Base-by-base conservation (phyloP, 1,284 basidiomycete genomes). In the Irpex lacteus region DNA sequence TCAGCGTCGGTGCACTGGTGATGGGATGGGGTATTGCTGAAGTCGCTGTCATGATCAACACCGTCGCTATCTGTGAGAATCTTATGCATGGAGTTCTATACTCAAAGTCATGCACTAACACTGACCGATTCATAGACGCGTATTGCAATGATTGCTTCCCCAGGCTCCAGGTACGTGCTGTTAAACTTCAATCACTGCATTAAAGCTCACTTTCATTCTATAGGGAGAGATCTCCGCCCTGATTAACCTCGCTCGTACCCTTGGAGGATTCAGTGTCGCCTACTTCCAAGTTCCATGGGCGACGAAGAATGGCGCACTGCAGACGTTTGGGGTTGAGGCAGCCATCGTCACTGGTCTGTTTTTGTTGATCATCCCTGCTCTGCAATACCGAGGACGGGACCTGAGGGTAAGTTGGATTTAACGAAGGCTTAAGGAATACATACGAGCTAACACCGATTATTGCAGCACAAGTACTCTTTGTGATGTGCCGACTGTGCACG, bases 11-110 rank as follows among this genome's bases (percentile, higher is more conserved):
- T 5, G 86, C 82, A 1, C 67, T 90, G 54, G 77, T 90, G 8
- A 82, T 90, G 78, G 88, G 88, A 3, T 90, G 88, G 88, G 88
- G 87, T 0, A 83, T 89, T 54, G 82, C 87, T 0, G 81, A 86
- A 64, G 73, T 85, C 4, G 79, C 85, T 0, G 75, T 84, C 64
- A 90, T 90, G 87, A 79, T 90, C 68, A 85, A 83, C 69, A 90
- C 88, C 0, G 86, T 88, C 37, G 86, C 83, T 1, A 78, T 89
- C 58, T 89, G 83, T 86, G 59, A 63, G 84, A 76, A 49, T 11
- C 65, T 3, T 37, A 26, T 34, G n/a, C 19, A 7, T 4, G 9
- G 9, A 57, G 53, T 9, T 9, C 34, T 7, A 57, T 60, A 11
- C 60, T 59, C 49, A 54, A 60, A 60, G 9, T 32, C 58, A 62